Conservation (phyloP, 176 grass and related monocot genomes). For the Tillandsia leiboldiana region DNA sequence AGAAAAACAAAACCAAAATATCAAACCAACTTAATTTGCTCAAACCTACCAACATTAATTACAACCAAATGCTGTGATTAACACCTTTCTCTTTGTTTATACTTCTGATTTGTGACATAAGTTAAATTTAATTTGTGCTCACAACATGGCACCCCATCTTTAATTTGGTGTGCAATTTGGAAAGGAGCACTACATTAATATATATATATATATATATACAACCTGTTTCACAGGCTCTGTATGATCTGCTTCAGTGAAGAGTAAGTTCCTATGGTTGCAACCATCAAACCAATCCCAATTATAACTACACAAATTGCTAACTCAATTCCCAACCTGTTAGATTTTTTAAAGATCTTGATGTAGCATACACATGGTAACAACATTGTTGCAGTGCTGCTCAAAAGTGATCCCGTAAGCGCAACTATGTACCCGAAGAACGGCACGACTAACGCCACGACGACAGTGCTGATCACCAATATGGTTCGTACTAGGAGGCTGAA, state of each 20-base stretch:
- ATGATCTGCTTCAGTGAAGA: constrained; percentile 57
- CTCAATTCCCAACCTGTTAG: constrained; percentile 38
- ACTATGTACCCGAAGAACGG: constrained; percentile 60
- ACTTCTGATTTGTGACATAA: background rate
- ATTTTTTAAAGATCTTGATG: constrained; percentile 57
- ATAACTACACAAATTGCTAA: constrained; percentile 36
- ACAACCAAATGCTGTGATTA: background rate
- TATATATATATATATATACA: background rate
- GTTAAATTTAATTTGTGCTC: background rate
- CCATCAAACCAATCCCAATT: constrained; percentile 28
- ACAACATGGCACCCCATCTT: background rate
- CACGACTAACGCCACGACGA: constrained; percentile 39
- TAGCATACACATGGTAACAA: constrained; percentile 64
- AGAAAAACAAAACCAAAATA: too few species aligned
- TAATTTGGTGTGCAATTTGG: background rate
- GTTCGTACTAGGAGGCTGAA: constrained; percentile 34
- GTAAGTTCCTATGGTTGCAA: constrained; percentile 57
- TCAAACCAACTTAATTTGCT: background rate
- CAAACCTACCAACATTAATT: background rate
- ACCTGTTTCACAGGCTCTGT: constrained; percentile 32
- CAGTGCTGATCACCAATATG: constrained; percentile 54
- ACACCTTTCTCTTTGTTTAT: background rate
- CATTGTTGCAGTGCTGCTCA: constrained; percentile 60
- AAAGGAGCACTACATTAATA: background rate
- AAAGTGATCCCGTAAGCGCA: constrained; percentile 49